Evolutionary conservation across 148 eudicot species (phyloP), one percentile per base, ranked within the genome.

Genomic region (Camellia lanceoleosa): DNA sequence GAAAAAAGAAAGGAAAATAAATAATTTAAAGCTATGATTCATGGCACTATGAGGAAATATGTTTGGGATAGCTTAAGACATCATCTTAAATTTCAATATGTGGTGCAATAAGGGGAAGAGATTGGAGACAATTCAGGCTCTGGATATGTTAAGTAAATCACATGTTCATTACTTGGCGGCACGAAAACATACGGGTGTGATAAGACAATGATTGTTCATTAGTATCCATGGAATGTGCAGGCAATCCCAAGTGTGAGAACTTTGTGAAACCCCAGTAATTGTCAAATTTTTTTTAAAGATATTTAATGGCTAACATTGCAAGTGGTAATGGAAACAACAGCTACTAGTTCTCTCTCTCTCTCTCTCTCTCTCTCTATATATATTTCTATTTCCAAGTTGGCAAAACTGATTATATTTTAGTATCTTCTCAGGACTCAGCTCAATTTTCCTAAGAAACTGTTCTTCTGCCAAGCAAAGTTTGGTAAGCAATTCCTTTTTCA

Each of bases 381-480:
- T 30, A 30, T 80, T 64, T 65, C 20, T 43, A 20, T 19, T 62
- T 14, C 76, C 65, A 23, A 41, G 15, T 58, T 65, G 19, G 14
- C 49, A 30, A 70, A 64, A 58, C 78, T 65, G 73, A 72, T 20
- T 55, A 64, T 61, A 19, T 56, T 58, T 61, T 73, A 5, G 2
- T 61, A 42, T 74, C 23, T 46, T 55, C 20, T 70, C 87, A 88
- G 90, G 89, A 80, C 76, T 63, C 77, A 65, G 14, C 56, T 78
- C 20, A 54, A 61, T 47, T 74, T 81, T 75, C 87, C 86, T 66
- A 88, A 68, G 76, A 82, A 83, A 71, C 19, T 85, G 52, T 72
- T 88, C 73, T 67, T 73, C 67, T 75, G 83, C 80, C 79, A 73
- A 8, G 88, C 88, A 60, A 84, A 85, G 84, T 77, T 78, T 74